A percentile compares a stretch with the other conserved stretches of the same genome.
Conservation (phyloP, 116 monocot species). For the Phalaenopsis hybrid region DNA sequence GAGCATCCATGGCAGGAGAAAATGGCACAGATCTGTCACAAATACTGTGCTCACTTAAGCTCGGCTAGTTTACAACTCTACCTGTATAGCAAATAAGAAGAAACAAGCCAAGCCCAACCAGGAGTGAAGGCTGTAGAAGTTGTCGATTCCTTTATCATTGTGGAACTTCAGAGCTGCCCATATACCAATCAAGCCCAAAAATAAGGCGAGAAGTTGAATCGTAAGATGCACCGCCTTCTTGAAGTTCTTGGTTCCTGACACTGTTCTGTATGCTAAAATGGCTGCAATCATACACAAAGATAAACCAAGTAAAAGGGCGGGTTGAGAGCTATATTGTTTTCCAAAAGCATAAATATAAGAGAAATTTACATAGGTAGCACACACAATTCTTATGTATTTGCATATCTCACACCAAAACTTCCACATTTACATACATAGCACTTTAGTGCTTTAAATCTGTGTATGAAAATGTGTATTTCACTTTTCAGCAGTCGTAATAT, state of each 20-base stretch:
- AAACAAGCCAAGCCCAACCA: conserved; percentile 84
- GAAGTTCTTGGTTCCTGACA: conserved; percentile 84
- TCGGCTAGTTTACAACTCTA: no score
- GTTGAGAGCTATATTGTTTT: background rate
- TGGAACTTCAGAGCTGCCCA: conserved; percentile 97
- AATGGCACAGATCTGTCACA: no score
- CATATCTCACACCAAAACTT: no score
- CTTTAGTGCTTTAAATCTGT: no score
- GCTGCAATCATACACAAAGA: conserved; percentile 28
- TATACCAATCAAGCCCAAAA: conserved; percentile 65
- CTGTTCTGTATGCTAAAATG: conserved; percentile 84
- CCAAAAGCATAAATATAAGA: background rate
- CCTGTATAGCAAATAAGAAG: conserved; percentile 76
- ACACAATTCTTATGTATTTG: no score
- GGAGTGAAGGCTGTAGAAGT: conserved; percentile 97
- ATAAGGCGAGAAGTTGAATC: conserved; percentile 61
- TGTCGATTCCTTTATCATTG: conserved; percentile 91
- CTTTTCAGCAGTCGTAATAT: no score
- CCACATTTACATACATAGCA: no score
- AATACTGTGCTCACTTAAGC: no score
- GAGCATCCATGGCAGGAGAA: no score
- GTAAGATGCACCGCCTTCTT: conserved; percentile 76
- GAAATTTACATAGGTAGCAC: no score
- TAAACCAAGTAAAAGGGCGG: background rate
- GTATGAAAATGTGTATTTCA: no score